A percentile compares a stretch with the other conserved stretches of the same genome.
These are phyloP conservation scores for Fraxinus paxiana DNA, from an alignment of 305 asterid species.

Conservation along the genomic window DNA sequence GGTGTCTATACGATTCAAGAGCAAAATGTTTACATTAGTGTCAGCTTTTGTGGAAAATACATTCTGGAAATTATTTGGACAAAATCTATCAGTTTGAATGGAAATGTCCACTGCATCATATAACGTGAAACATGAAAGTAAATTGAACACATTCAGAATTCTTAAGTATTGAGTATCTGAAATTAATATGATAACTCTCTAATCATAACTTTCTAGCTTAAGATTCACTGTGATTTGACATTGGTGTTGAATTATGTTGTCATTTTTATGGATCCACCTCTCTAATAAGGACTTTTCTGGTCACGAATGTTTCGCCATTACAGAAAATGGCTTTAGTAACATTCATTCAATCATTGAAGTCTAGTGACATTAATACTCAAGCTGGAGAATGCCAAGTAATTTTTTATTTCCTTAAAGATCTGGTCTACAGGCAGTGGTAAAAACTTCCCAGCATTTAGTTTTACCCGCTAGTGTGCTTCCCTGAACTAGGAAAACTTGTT, in stretches of 20 bases:
- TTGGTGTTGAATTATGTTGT: not conserved
- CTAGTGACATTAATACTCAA: not conserved
- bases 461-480: not conserved
- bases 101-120: not conserved
- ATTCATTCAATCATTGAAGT: not conserved
- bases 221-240: not conserved
- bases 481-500: not conserved
- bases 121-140: slow-evolving; percentile 10
- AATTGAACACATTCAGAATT: not conserved
- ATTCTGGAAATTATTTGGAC: not conserved
- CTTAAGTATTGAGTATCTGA: not conserved
- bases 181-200: not conserved
- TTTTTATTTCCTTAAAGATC: not conserved
- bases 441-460: not conserved
- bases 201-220: not conserved
- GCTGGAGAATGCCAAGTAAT: not conserved
- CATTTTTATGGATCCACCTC: not conserved
- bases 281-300: not conserved
- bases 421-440: not conserved
- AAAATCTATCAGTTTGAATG: not conserved
- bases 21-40: not conserved
- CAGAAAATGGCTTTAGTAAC: not conserved
- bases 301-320: not conserved
- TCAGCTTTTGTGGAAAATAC: slow-evolving; percentile 6
- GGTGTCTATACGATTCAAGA: not conserved